Percentiles rank a stretch among this genome's conserved stretches.
Conservation (phyloP, 805 yeast species). For the Suhomyces faveliae region DNA sequence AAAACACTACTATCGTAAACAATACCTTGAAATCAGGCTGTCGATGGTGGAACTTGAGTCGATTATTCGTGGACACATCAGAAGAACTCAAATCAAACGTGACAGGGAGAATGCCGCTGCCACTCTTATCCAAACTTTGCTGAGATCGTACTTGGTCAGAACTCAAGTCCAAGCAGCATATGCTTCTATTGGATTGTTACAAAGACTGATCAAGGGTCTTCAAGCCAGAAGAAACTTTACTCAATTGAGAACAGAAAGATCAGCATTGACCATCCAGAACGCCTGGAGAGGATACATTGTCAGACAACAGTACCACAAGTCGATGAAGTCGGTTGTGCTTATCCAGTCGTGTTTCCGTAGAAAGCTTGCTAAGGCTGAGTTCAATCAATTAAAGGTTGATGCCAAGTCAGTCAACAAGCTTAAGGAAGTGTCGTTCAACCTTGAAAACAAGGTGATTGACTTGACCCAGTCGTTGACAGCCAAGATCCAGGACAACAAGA, state of each 20-base stretch:
- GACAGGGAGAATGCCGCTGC: conserved; percentile 66
- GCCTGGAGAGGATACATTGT: conserved; percentile 66
- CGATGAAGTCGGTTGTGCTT: conserved; percentile 57
- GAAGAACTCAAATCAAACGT: conserved; percentile 53
- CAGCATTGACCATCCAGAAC: conserved; percentile 74
- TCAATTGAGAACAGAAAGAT: conserved; percentile 51
- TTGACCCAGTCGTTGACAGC: conserved; percentile 80
- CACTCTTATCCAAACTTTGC: conserved; percentile 62
- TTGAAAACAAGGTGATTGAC: conserved; percentile 97
- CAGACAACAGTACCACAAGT: conserved; percentile 49
- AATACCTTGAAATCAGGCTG: conserved; percentile 52
- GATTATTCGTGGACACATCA: conserved; percentile 58
- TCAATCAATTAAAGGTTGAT: conserved; percentile 68
- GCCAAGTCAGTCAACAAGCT: conserved; percentile 89
- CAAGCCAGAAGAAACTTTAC: conserved; percentile 52
- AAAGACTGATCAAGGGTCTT: conserved; percentile 50
- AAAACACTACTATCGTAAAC: conserved; percentile 59
- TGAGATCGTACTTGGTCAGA: conserved; percentile 56
- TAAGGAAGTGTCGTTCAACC: conserved; percentile 86
- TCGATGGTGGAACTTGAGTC: conserved; percentile 61
- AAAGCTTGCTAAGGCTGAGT: conserved; percentile 64
- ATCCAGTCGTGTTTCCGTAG: conserved; percentile 81
- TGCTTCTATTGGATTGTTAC: conserved; percentile 42
- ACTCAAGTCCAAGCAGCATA: conserved; percentile 31
- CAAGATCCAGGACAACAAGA: conserved; percentile 80